phyloP scores from a whole-genome alignment of 2,329 filamentous ascomycete genomes.

The Fusarium staphyleae region DNA sequence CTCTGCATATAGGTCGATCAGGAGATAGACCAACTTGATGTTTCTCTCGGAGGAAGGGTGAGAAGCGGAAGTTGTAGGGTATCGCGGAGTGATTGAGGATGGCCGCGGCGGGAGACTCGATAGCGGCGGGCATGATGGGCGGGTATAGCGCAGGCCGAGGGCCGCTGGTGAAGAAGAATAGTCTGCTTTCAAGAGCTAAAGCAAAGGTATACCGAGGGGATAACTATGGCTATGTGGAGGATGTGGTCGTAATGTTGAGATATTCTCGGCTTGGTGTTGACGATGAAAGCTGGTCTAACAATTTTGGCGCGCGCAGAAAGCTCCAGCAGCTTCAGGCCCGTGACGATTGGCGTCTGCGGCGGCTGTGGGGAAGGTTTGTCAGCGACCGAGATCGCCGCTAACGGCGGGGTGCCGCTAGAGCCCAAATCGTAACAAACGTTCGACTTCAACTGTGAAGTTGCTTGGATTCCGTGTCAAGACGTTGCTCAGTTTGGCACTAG shows the following conservation, averaged over 20 bases:
- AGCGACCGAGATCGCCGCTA: constrained; percentile 21
- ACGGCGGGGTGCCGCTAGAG: background rate
- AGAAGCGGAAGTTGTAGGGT: constrained; percentile 80
- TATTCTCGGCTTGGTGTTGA: constrained; percentile 9
- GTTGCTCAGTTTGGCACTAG: no score
- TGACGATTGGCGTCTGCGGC: constrained; percentile 4
- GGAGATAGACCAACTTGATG: constrained; percentile 85
- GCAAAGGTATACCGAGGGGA: background rate
- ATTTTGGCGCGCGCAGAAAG: constrained; percentile 17
- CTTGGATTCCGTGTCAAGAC: no score
- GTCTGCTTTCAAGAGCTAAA: background rate
- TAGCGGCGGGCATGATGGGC: constrained; percentile 43
- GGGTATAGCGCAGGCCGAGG: constrained; percentile 16
- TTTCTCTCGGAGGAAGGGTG: constrained; percentile 81
- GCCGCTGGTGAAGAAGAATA: background rate
- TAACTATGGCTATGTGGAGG: no score
- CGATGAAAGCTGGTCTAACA: constrained; percentile 7
- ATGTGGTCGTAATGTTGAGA: background rate
- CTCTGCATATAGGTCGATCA: constrained; percentile 82
- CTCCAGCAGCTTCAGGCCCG: constrained; percentile 26
- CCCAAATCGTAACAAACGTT: no score
- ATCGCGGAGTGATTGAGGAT: constrained; percentile 66
- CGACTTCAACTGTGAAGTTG: no score
- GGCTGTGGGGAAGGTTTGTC: constrained; percentile 22
- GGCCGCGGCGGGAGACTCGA: constrained; percentile 45